These are phyloP conservation scores for Corylus americana DNA, from an alignment of 306 rosid genomes.

Conservation along the genomic window DNA sequence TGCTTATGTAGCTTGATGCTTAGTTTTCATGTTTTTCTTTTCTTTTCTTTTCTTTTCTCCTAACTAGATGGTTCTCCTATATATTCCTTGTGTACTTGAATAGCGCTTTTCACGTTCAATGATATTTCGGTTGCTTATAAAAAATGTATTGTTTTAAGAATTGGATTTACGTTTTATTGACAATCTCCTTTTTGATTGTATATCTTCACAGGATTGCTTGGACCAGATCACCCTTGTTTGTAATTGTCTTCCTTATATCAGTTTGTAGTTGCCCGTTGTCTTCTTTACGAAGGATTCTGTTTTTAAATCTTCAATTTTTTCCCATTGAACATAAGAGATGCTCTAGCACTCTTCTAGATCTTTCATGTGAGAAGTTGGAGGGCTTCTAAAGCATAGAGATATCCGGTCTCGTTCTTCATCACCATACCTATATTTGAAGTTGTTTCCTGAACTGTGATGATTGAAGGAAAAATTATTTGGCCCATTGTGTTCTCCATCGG, in stretches of 20 bases:
- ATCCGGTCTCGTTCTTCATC: neutral
- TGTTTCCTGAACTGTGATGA: neutral
- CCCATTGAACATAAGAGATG: neutral
- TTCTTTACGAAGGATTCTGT: neutral
- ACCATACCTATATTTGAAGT: neutral
- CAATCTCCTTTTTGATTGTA: neutral
- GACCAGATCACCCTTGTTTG: conserved; percentile 4
- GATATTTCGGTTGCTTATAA: too few species aligned
- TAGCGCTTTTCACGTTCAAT: too few species aligned
- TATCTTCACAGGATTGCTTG: conserved; percentile 13
- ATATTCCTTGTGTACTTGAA: too few species aligned
- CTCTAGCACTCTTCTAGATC: neutral
- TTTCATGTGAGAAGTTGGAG: neutral
- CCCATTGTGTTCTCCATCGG: neutral
- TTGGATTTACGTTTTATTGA: neutral
- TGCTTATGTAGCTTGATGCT: too few species aligned
- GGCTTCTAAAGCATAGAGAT: neutral
- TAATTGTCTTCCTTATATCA: neutral
- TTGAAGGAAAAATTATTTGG: neutral
- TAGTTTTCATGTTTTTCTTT: too few species aligned
- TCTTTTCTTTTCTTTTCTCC: too few species aligned
- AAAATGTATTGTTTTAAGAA: neutral
- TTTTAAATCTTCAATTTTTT: neutral
- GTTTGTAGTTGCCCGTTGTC: neutral
- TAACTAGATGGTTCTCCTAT: too few species aligned